Evolutionary conservation across 2,329 filamentous ascomycete genomes (phyloP).

Genomic region (Botryosphaeria dothidea): DNA sequence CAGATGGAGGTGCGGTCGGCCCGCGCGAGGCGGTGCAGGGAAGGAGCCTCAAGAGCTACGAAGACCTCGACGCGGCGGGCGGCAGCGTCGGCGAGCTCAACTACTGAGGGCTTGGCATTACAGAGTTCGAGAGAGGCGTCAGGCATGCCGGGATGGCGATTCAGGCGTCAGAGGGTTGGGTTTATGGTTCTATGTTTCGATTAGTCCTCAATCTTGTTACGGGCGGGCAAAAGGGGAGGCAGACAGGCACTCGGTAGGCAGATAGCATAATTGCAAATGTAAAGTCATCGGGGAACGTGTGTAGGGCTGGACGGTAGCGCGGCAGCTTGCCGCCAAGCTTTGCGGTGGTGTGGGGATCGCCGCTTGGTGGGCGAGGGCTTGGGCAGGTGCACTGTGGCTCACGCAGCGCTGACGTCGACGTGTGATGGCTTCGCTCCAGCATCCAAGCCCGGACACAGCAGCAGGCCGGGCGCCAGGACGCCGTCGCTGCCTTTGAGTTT

Average conservation of each 20-base stretch:
- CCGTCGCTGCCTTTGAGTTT: background rate
- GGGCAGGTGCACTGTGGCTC: background rate
- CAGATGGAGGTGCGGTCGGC: constrained; percentile 75
- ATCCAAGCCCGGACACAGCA: background rate
- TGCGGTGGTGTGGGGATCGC: constrained; percentile 10
- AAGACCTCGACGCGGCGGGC: constrained; percentile 83
- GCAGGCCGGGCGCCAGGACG: background rate
- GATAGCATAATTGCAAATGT: constrained; percentile 1
- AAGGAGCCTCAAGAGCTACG: constrained; percentile 92
- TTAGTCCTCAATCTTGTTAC: background rate
- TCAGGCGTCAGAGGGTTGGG: background rate
- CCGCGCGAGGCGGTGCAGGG: constrained; percentile 91
- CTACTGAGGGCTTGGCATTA: constrained; percentile 59
- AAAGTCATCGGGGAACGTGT: background rate
- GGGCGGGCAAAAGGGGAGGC: constrained; percentile 2
- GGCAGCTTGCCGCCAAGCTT: constrained; percentile 1
- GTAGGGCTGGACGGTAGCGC: background rate
- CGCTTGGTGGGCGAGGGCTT: background rate
- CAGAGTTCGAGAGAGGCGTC: background rate
- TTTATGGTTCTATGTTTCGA: background rate
- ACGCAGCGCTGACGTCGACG: constrained; percentile 3
- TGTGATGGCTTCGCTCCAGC: background rate
- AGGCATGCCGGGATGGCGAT: constrained; percentile 6
- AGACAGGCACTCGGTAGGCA: background rate
- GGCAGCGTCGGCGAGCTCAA: constrained; percentile 80